These are phyloP conservation scores for Kodamaea sp. DNA, from an alignment of 1,139 yeast genomes.

Conservation along the genomic window DNA sequence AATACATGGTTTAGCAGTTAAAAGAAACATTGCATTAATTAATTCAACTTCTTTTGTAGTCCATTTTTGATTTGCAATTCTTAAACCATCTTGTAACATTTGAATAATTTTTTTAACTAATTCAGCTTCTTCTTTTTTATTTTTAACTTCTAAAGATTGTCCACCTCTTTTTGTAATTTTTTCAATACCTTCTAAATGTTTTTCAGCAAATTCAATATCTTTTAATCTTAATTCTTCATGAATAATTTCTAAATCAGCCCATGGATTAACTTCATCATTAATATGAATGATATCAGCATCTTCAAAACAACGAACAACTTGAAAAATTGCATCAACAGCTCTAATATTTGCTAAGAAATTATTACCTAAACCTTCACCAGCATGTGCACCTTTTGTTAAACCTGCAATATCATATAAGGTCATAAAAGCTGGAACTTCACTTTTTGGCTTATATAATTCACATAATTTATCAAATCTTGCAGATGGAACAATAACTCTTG, in stretches of 20 bases:
- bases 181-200: constrained; percentile 83
- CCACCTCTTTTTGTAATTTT: constrained; percentile 93
- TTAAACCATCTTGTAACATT: constrained; percentile 76
- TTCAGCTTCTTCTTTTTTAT: constrained; percentile 86
- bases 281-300: constrained; percentile 97
- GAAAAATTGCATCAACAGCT: constrained; percentile 97
- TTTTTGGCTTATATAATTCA: constrained; percentile 73
- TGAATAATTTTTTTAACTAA: constrained; percentile 74
- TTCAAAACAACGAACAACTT: constrained; percentile 96
- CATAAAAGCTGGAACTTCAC: constrained; percentile 89
- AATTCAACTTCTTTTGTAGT: constrained; percentile 83
- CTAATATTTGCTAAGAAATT: constrained; percentile 96
- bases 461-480: constrained; percentile 76
- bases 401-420: constrained; percentile 98
- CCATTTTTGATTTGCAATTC: constrained; percentile 92
- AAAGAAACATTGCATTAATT: constrained; percentile 80
- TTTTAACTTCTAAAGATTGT: constrained; percentile 91
- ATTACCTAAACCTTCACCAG: constrained; percentile 98
- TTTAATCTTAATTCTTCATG: constrained; percentile 89
- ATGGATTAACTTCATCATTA: constrained; percentile 97
- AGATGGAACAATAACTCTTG: constrained; percentile 94
- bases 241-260: constrained; percentile 90
- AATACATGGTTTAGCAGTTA: constrained; percentile 95
- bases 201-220: constrained; percentile 92
- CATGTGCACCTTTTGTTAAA: constrained; percentile 93